These are phyloP conservation scores for Macrocybe sp. DNA, from an alignment of 1,284 basidiomycete genomes.

Conservation along the genomic window DNA sequence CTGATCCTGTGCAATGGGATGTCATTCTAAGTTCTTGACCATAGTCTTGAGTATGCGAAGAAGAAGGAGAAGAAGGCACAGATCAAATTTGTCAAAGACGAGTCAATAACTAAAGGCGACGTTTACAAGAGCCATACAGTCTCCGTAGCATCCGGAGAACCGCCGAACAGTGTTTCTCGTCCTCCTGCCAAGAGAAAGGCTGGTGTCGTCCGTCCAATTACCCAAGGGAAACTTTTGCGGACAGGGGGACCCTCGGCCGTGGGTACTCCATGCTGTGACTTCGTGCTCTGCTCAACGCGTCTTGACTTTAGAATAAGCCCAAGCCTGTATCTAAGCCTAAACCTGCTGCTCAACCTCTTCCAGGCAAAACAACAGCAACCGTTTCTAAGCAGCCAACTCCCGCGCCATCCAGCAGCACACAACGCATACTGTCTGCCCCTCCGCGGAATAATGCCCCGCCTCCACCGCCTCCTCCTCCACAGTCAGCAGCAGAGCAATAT, in stretches of 20 bases:
- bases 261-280: conserved; percentile 15
- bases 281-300: too few relatives aligned
- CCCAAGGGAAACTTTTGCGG: conserved; percentile 76
- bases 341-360: conserved; percentile 53
- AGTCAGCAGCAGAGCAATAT: conserved; percentile 74
- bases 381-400: conserved; percentile 20
- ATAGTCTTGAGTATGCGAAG: conserved; percentile 85
- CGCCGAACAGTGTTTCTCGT: conserved; percentile 74
- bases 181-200: conserved; percentile 88
- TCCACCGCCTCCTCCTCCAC: conserved; percentile 53
- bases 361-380: conserved; percentile 43
- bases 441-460: conserved; percentile 26
- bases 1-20: background rate
- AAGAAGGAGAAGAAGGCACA: conserved; percentile 95
- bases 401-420: conserved; percentile 14
- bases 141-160: conserved; percentile 85
- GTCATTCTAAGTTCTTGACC: conserved; percentile 1
- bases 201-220: conserved; percentile 78
- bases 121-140: conserved; percentile 94
- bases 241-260: conserved; percentile 71
- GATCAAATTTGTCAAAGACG: conserved; percentile 90
- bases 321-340: conserved; percentile 43
- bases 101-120: conserved; percentile 78
- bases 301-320: too few relatives aligned
- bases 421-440: conserved; percentile 28